Conservation (phyloP, 2,329 filamentous ascomycete genomes). For the Helicocarpus griseus region DNA sequence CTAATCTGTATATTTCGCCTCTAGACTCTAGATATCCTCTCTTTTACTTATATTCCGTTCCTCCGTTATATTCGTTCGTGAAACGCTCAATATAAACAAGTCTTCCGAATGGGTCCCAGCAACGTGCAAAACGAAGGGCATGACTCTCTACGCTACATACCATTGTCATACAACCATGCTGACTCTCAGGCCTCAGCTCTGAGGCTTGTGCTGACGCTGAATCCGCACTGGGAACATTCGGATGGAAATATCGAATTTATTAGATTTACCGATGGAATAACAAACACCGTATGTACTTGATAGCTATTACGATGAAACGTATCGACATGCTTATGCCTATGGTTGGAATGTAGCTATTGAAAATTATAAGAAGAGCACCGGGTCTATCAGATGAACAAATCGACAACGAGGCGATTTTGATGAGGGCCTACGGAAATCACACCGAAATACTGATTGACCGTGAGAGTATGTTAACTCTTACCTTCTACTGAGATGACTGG, state of each 20-base stretch:
- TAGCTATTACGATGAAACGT: neutral
- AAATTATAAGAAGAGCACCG: constrained; percentile 42
- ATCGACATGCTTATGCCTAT: neutral
- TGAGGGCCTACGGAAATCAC: constrained; percentile 88
- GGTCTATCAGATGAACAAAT: constrained; percentile 66
- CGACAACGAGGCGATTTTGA: constrained; percentile 74
- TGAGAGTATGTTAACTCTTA: constrained; percentile 54
- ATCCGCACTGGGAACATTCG: constrained; percentile 69
- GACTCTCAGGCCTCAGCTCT: constrained; percentile 72
- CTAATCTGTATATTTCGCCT: neutral
- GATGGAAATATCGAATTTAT: constrained; percentile 72
- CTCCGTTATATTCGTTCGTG: neutral
- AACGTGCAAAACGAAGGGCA: constrained; percentile 6
- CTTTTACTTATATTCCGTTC: neutral
- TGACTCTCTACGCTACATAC: constrained; percentile 45
- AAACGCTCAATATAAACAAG: neutral
- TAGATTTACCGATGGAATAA: constrained; percentile 95
- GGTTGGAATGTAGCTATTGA: constrained; percentile 35
- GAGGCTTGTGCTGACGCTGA: constrained; percentile 65
- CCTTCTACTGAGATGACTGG: constrained; percentile 19
- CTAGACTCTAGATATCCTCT: neutral
- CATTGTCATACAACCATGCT: constrained; percentile 66
- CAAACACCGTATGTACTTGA: constrained; percentile 61
- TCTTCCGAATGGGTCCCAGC: constrained; percentile 16
- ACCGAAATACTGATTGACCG: constrained; percentile 95